Conservation (phyloP, 768 basidiomycete species). For the Coprinopsis cinerea region DNA sequence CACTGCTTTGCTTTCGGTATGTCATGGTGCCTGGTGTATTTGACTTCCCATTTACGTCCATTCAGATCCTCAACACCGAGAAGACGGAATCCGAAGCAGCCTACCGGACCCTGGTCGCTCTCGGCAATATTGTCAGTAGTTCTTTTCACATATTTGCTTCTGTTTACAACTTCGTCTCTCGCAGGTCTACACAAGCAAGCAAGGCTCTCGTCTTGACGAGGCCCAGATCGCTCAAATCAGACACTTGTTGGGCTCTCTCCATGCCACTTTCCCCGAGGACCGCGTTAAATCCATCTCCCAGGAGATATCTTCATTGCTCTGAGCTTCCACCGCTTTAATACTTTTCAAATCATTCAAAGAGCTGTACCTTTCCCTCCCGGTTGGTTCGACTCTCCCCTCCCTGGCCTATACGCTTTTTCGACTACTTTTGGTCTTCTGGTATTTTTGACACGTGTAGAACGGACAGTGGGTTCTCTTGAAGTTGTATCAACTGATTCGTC, state of each 20-base stretch:
- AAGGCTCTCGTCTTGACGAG: slow-evolving; percentile 27
- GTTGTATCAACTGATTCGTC: too few relatives aligned
- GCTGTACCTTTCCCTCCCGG: too few relatives aligned
- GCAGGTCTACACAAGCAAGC: slow-evolving; percentile 45
- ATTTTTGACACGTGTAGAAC: too few relatives aligned
- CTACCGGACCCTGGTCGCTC: slow-evolving; percentile 65
- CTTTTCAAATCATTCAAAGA: too few relatives aligned
- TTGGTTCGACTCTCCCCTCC: too few relatives aligned
- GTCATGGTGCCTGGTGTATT: slow-evolving; percentile 7
- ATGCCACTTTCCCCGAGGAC: slow-evolving; percentile 49
- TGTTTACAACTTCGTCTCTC: background rate
- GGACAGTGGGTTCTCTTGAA: too few relatives aligned
- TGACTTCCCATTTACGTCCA: background rate
- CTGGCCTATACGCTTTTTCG: too few relatives aligned
- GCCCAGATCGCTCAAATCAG: slow-evolving; percentile 36
- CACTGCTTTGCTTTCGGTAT: slow-evolving; percentile 41
- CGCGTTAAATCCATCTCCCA: slow-evolving; percentile 45
- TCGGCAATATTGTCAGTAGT: slow-evolving; percentile 63
- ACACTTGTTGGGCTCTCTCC: slow-evolving; percentile 33
- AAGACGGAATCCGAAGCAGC: slow-evolving; percentile 59
- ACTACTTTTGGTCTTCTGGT: too few relatives aligned
- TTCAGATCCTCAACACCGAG: slow-evolving; percentile 44
- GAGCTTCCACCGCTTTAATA: slow-evolving; percentile 8
- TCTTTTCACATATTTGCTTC: background rate
- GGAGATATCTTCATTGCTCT: slow-evolving; percentile 44